phyloP scores from a whole-genome alignment of 1,139 yeast species.

The Saccharomyces hybrid region DNA sequence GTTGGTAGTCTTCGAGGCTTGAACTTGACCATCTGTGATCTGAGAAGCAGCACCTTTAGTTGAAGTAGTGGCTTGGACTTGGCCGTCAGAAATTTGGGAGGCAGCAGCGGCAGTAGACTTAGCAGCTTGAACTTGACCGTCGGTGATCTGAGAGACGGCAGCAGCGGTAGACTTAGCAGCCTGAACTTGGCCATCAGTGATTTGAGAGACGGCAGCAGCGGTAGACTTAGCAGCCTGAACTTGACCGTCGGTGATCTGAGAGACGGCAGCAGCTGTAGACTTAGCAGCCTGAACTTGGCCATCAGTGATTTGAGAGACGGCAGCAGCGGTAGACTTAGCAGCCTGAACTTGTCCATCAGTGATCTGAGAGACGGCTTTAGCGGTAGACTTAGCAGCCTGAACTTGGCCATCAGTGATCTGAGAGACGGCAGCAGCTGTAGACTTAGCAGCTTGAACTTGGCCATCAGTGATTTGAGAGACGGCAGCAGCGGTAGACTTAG shows the following conservation, averaged over 20 bases:
- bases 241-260: neutral
- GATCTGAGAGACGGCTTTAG: slow-evolving; percentile 6
- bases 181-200: neutral
- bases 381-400: slow-evolving; percentile 25
- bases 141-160: slow-evolving; percentile 2
- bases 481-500: slow-evolving; percentile 10
- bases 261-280: slow-evolving; percentile 3
- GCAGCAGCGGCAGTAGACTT: slow-evolving; percentile 35
- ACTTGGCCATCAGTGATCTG: slow-evolving; percentile 41
- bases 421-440: slow-evolving; percentile 39
- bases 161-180: slow-evolving; percentile 4
- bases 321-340: slow-evolving; percentile 7
- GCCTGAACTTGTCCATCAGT: neutral
- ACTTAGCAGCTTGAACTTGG: slow-evolving; percentile 21
- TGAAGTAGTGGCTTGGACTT: slow-evolving; percentile 31
- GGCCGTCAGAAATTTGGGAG: slow-evolving; percentile 43
- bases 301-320: slow-evolving; percentile 13
- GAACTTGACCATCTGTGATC: slow-evolving; percentile 13
- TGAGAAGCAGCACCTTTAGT: slow-evolving; percentile 6
- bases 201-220: neutral
- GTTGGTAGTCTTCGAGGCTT: slow-evolving; percentile 6
- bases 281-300: slow-evolving; percentile 17
- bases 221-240: neutral
- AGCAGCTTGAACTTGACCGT: slow-evolving; percentile 6
- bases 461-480: slow-evolving; percentile 17